Conservation (phyloP, 345 rosid species). For the Sapria himalayana region DNA sequence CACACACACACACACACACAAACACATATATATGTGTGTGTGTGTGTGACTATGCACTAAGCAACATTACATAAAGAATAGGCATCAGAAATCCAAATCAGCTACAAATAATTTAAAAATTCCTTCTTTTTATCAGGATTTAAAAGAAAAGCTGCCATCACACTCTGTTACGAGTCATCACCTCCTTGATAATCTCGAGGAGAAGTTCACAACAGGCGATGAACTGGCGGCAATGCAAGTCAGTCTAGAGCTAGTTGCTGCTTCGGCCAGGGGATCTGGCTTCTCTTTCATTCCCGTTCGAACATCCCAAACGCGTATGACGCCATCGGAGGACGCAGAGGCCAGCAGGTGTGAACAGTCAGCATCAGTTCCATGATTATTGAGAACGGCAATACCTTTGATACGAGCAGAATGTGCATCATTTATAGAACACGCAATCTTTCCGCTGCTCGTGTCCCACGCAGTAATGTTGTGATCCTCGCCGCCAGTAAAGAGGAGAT, state of each 20-base stretch:
- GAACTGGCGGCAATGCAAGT: constrained; percentile 95
- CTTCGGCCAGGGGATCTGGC: constrained; percentile 59
- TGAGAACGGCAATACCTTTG: constrained; percentile 65
- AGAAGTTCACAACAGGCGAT: too few species aligned
- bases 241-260: constrained; percentile 61
- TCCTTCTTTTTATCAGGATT: too few species aligned
- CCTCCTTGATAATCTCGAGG: too few species aligned
- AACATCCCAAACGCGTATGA: constrained; percentile 84
- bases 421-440: constrained; percentile 48
- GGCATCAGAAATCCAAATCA: too few species aligned
- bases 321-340: constrained; percentile 83
- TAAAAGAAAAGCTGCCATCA: too few species aligned
- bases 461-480: constrained; percentile 70
- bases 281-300: constrained; percentile 49
- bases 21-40: too few species aligned
- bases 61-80: too few species aligned
- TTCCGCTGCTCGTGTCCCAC: constrained; percentile 78
- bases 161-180: too few species aligned
- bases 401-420: constrained; percentile 71
- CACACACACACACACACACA: too few species aligned
- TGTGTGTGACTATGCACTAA: too few species aligned
- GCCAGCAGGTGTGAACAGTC: constrained; percentile 57
- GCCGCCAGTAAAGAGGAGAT: constrained; percentile 60
- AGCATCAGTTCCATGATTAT: constrained; percentile 13
- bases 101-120: too few species aligned